Base-by-base conservation (phyloP, 495 filamentous ascomycete species). In the Aspergillus biplanus region DNA sequence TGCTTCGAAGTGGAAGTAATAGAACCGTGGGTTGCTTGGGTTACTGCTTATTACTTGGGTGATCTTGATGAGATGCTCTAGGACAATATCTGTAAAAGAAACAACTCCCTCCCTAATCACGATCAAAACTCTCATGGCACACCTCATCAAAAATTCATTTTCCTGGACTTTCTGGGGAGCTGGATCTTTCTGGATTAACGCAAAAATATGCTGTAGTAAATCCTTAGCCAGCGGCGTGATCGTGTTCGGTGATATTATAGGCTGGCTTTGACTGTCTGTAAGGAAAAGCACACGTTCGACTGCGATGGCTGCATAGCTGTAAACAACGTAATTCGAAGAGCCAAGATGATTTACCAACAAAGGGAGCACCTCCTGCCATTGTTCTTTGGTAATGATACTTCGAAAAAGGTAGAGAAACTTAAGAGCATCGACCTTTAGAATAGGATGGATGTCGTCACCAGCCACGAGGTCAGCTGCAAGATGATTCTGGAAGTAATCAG, bases 71-170 rank as follows among this genome's bases (percentile, higher is more conserved):
- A 98, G 79, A 71, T 94, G 90, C 33, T 83, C 76, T 13, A 98
- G 78, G 15, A 96, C 84, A 67, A 79, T 81, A 65, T 96, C 92
- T 4, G 86, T 82, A 57, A 90, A 82, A n/a, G 86, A 80, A 33
- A 86, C 69, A 13, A 92, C 82, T 52, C 86, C 85, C 18, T 97
- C 94, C 70, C 88, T 90, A 72, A 97, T 89, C 59, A 97, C 92
- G 63, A 98, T 91, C 61, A 99, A 80, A 8, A 98, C 92, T 56
- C 96, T 85, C 96, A 99, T 99, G 33, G 97, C 90, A 73, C 96
- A 98, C 58, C 90, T 89, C 93, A 99, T 97, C 64, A 99, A 76
- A 73, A 97, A 99, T 72, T 99, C 96, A 70, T 99, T 98, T 76
- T 99, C 96, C 72, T 98, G 95, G 61, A 98, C 87, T 82, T 97